A percentile compares a stretch with the other conserved stretches of the same genome.
These are phyloP conservation scores for Trichoderma parareesei DNA, from an alignment of 495 filamentous ascomycete genomes.

Conservation along the genomic window DNA sequence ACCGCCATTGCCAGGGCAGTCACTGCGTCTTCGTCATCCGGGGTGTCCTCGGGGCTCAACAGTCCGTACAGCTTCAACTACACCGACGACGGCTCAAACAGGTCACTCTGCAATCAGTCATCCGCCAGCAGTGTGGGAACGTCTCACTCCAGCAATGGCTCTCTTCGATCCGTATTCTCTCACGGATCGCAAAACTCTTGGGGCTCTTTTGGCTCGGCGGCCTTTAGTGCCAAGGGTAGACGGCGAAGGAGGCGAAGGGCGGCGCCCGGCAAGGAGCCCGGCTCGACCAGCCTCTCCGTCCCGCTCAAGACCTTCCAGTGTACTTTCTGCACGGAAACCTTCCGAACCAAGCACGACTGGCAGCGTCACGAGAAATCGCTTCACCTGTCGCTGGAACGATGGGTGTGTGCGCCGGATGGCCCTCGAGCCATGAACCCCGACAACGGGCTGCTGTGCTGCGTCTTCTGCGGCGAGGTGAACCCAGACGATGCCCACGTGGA, in stretches of 20 bases:
- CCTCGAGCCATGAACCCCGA: conserved; percentile 41
- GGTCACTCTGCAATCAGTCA: conserved; percentile 59
- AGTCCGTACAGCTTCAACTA: conserved; percentile 44
- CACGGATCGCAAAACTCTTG: conserved; percentile 58
- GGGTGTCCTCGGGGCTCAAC: conserved; percentile 41
- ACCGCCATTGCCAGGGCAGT: conserved; percentile 73
- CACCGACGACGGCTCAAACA: conserved; percentile 59
- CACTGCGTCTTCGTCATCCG: conserved; percentile 42
- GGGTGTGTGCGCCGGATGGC: conserved; percentile 68
- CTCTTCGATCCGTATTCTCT: conserved; percentile 67
- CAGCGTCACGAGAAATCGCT: conserved; percentile 74
- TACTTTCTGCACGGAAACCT: conserved; percentile 76
- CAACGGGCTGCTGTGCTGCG: conserved; percentile 48
- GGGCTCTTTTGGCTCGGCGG: conserved; percentile 53
- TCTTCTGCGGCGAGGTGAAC: conserved; percentile 55
- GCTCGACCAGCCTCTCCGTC: conserved; percentile 17
- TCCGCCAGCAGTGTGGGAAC: conserved; percentile 68
- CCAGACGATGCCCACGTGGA: conserved; percentile 57
- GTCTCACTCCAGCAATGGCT: conserved; percentile 57
- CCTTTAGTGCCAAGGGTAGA: conserved; percentile 47
- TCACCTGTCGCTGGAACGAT: conserved; percentile 68
- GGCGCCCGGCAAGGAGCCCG: conserved; percentile 23
- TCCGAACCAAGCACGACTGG: conserved; percentile 82
- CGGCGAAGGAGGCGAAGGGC: conserved; percentile 59
- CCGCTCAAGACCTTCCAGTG: conserved; percentile 62